Percentiles rank a stretch among this genome's conserved stretches.
phyloP scores from a whole-genome alignment of 2,329 filamentous ascomycete genomes.

The Cladosporium sp. region DNA sequence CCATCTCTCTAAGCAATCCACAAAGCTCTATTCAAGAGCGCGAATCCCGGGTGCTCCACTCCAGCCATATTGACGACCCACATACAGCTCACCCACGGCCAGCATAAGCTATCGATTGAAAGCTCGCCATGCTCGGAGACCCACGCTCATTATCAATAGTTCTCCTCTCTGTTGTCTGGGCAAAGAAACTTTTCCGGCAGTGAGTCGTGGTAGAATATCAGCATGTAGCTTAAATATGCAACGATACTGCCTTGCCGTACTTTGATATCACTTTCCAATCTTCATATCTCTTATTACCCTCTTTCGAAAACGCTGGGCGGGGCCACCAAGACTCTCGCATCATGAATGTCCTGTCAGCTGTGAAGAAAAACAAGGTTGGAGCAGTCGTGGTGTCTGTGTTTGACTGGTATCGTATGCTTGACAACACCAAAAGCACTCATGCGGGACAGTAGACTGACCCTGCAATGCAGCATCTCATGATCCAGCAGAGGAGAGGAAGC shows the following conservation, averaged over 20 bases:
- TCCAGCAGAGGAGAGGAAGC: conserved; percentile 42
- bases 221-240: background rate
- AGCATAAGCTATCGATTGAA: background rate
- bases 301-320: background rate
- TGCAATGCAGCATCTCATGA: conserved; percentile 20
- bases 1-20: background rate
- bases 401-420: conserved; percentile 2
- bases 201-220: background rate
- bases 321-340: background rate
- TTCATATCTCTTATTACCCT: no score
- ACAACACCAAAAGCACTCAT: background rate
- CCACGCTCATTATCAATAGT: background rate
- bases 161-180: background rate
- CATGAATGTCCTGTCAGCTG: background rate
- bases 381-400: conserved; percentile 4
- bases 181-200: background rate
- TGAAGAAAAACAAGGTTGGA: conserved; percentile 4
- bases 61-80: background rate
- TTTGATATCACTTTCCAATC: no score
- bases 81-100: background rate
- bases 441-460: background rate
- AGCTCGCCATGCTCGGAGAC: background rate
- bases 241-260: background rate
- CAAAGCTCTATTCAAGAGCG: background rate
- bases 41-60: background rate